Evolutionary conservation across 1,284 basidiomycete species (phyloP), one percentile per base, ranked within the genome.

Genomic region (Wolfiporia cocos): DNA sequence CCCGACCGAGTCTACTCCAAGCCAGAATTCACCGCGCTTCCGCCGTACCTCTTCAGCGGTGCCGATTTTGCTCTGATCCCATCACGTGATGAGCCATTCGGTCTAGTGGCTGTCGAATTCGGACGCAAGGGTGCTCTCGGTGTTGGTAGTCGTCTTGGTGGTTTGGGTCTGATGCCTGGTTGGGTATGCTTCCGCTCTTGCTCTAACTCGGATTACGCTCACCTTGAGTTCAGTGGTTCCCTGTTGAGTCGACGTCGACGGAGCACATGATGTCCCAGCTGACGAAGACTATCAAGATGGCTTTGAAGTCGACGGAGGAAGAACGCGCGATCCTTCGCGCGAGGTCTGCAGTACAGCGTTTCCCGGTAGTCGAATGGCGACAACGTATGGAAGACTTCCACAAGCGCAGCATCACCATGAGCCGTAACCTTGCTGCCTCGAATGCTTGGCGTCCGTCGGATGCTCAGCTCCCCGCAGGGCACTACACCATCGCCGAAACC

Each of bases 291-390:
- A 84, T 95, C 71, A 94, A 93, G 63, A 76, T 93, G 67, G 92
- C 92, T 3, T 70, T 94, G 52, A 94, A 89, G 63, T 93, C 92
- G 5, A 81, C 85, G 0, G 78, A 90, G 54, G 86, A 94, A 62
- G 91, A 94, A 54, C 84, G 92, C 49, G 90, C 92, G 9, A 81
- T 95, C 55, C 74, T 95, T 14, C 86, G 91, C 59, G 92, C 92
- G 30, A 81, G 92, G 37, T 94, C 92, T 29, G 92, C 92, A 18
- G 78, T 94, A 5, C 92, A 94, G 57, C 87, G 92, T 59, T 95
- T 95, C 85, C 92, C 92, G 5, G 92, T 95, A 47, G 87, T 95
- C 34, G 91, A 94, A 66, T 94, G 92, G 92, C 87, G 92, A 58
- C 91, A 94, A 62, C 80, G 88, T 41, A 89, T 85, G 70, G 92